Evolutionary conservation across 495 filamentous ascomycete species (phyloP).

Genomic region (Penicillium ochrochloron): DNA sequence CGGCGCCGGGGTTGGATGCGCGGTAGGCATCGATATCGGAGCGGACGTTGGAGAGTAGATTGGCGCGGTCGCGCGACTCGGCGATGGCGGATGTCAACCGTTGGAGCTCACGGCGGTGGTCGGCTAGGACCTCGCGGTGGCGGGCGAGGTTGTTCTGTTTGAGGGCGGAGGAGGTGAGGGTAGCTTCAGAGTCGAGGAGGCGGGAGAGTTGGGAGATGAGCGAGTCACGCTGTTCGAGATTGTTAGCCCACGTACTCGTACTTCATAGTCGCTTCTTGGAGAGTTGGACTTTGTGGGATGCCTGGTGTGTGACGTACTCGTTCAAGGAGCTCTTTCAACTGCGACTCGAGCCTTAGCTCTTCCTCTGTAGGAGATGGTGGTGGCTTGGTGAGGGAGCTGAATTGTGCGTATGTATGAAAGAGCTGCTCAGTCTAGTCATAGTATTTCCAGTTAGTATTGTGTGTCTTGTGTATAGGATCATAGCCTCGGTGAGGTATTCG

Average conservation of each 20-base stretch:
- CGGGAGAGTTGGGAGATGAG: conserved; percentile 83
- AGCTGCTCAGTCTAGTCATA: conserved; percentile 78
- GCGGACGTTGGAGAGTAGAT: conserved; percentile 89
- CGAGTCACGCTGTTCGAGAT: conserved; percentile 67
- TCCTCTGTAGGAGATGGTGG: conserved; percentile 84
- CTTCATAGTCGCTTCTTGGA: background rate
- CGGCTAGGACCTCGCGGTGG: conserved; percentile 84
- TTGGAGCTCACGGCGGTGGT: conserved; percentile 81
- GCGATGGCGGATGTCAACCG: conserved; percentile 70
- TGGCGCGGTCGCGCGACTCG: conserved; percentile 80
- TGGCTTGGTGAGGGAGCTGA: conserved; percentile 78
- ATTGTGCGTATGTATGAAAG: conserved; percentile 96
- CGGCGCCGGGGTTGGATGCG: conserved; percentile 74
- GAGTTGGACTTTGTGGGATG: conserved; percentile 10
- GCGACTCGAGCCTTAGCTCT: conserved; percentile 75
- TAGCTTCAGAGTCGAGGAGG: conserved; percentile 92
- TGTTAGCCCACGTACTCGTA: conserved; percentile 13
- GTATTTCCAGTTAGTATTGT: conserved; percentile 14
- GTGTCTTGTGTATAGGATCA: background rate
- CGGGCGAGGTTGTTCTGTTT: conserved; percentile 94
- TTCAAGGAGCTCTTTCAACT: conserved; percentile 84
- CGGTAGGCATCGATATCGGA: conserved; percentile 91
- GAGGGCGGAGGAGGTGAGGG: conserved; percentile 82
- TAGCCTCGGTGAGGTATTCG: conserved; percentile 13
- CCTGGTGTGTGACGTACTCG: conserved; percentile 27